Base-by-base conservation (phyloP, 345 rosid species). In the Gossypium rotundifolium region DNA sequence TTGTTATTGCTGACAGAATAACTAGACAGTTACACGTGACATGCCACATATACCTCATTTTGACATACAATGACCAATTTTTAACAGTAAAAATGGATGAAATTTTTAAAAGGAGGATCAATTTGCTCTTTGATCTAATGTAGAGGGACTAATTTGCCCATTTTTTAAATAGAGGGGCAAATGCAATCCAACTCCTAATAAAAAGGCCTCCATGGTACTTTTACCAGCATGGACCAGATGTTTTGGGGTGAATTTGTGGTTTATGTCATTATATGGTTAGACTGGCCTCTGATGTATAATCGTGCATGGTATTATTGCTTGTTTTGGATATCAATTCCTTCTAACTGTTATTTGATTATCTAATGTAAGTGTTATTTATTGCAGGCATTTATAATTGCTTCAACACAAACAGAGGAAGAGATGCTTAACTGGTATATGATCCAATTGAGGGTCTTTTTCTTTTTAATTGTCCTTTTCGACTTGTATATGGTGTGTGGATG, bases 371-470 rank as follows among this genome's bases (percentile, higher is more conserved):
- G 16, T 33, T 76, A 58, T 42, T 11, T 53, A 29, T 79, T 85
- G 81, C 89, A 95, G 99, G 99, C 99, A 54, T 95, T 95, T 82
- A 90, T 95, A 78, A 95, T 91, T 70, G 99, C 98, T 70, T 95
- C 99, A 48, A 95, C 97, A 42, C 91, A 86, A 81, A 95, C 97
- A 9, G 91, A 90, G 69, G 97, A 93, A 68, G 99, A 95, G 86
- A 93, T 93, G 99, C 82, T 85, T 55, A 88, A 81, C 79, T 93
- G 99, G 99, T 95, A 89, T 84, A 79, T 48, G 44, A 29, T 75
- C 55, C 22, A 62, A 74, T 77, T 71, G 53, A n/a, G n/a, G 65
- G 8, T 63, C 9, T 40, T 18, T 58, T 25, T 69, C 57, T 7
- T 12, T 45, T 45, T 66, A 3, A 4, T 59, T 23, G 64, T 25